Evolutionary conservation across 2,329 filamentous ascomycete species (phyloP).

Genomic region (Pseudogymnoascus sp.): DNA sequence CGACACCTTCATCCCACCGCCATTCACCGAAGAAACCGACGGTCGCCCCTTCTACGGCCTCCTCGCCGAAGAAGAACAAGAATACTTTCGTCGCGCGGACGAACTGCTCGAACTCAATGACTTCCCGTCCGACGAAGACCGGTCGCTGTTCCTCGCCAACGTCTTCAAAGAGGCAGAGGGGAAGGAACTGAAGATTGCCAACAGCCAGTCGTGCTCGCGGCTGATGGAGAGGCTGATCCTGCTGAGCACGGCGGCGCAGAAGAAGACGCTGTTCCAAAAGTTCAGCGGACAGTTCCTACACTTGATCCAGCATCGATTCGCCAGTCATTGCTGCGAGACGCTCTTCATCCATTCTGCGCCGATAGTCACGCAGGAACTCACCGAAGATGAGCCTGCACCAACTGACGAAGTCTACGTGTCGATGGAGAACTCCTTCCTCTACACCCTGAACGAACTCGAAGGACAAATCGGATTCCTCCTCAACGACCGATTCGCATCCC

Average conservation of each 20-base stretch:
- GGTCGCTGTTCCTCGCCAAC: slow-evolving; percentile 65
- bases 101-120: slow-evolving; percentile 85
- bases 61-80: slow-evolving; percentile 86
- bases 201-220: slow-evolving; percentile 90
- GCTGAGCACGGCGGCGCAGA: slow-evolving; percentile 68
- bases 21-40: slow-evolving; percentile 16
- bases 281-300: slow-evolving; percentile 84
- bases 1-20: slow-evolving; percentile 14
- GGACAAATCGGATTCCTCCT: slow-evolving; percentile 75
- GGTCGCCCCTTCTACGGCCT: slow-evolving; percentile 70
- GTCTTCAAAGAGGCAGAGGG: slow-evolving; percentile 81
- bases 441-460: slow-evolving; percentile 81
- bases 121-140: slow-evolving; percentile 70
- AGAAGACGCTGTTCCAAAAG: slow-evolving; percentile 78
- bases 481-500: slow-evolving; percentile 84
- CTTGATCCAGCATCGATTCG: slow-evolving; percentile 90
- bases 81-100: slow-evolving; percentile 88
- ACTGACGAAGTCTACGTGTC: slow-evolving; percentile 43
- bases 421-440: slow-evolving; percentile 80
- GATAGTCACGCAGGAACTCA: slow-evolving; percentile 66
- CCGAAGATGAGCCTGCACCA: slow-evolving; percentile 38
- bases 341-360: slow-evolving; percentile 80
- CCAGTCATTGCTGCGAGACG: slow-evolving; percentile 93
- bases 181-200: slow-evolving; percentile 93
- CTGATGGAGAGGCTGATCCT: slow-evolving; percentile 88